These are phyloP conservation scores for Spiraea crenata DNA, from an alignment of 331 rosid species.

Conservation along the genomic window DNA sequence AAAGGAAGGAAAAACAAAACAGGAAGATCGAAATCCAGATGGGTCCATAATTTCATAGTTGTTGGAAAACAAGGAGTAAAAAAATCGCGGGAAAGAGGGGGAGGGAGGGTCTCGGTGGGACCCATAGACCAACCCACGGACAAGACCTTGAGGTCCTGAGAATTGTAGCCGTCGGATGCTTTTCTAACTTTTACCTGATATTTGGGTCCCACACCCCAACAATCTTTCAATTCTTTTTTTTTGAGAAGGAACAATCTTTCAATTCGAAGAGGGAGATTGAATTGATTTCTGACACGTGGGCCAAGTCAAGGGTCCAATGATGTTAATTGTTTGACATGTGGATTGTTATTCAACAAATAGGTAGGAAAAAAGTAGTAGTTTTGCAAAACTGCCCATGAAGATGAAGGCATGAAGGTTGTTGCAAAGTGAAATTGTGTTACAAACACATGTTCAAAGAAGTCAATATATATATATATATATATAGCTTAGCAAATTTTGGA, in stretches of 20 bases:
- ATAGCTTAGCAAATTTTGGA: too few species aligned
- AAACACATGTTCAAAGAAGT: too few species aligned
- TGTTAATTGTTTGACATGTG: constrained; percentile 5
- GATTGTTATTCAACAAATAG: not conserved
- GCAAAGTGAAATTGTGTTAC: too few species aligned
- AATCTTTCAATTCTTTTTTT: not conserved
- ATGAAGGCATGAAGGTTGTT: too few species aligned
- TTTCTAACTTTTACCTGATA: not conserved
- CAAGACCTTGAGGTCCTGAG: not conserved
- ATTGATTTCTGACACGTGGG: constrained; percentile 6
- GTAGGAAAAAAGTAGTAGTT: too few species aligned
- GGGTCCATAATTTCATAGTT: constrained; percentile 15
- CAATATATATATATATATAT: too few species aligned
- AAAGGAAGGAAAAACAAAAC: too few species aligned
- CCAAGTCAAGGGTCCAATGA: not conserved
- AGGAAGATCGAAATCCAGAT: too few species aligned
- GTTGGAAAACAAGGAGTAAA: constrained; percentile 18
- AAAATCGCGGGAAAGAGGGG: constrained; percentile 20
- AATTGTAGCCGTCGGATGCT: constrained; percentile 10
- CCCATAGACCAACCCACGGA: not conserved
- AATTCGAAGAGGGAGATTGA: not conserved
- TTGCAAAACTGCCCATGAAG: too few species aligned
- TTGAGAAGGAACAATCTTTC: too few species aligned
- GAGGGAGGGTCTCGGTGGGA: constrained; percentile 20
- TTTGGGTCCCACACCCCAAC: not conserved